phyloP scores from a whole-genome alignment of 306 rosid genomes.

The Oemleria cerasiformis region DNA sequence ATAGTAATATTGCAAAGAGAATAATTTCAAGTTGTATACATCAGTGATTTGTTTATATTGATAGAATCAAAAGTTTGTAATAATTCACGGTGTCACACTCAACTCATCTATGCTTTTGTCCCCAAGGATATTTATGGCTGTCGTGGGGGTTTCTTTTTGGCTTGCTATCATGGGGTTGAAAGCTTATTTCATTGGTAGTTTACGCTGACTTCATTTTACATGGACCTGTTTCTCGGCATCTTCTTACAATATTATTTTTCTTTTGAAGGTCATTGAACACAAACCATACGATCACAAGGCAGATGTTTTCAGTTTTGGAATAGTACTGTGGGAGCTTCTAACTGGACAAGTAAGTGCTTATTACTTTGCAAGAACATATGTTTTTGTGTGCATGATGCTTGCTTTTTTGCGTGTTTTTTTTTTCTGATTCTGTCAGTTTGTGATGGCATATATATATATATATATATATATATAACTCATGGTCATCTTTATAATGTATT shows the following conservation, averaged over 20 bases:
- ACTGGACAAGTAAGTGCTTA: slow-evolving; percentile 75
- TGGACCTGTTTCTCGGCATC: slow-evolving; percentile 12
- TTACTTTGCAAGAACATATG: not conserved
- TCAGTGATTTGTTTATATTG: not conserved
- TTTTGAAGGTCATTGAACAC: slow-evolving; percentile 91
- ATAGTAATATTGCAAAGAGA: not conserved
- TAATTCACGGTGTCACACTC: not conserved
- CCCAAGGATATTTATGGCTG: not conserved
- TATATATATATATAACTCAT: slow-evolving; percentile 15
- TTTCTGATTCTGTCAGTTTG: slow-evolving; percentile 8
- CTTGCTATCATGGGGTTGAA: not conserved
- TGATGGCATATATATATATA: slow-evolving; percentile 5
- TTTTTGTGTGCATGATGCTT: not conserved
- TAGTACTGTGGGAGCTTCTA: slow-evolving; percentile 94
- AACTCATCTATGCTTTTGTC: not conserved
- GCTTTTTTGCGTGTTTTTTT: not conserved
- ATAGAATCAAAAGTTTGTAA: not conserved
- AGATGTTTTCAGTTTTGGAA: slow-evolving; percentile 94
- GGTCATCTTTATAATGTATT: slow-evolving; percentile 25
- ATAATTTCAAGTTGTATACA: not conserved
- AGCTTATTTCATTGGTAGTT: not conserved
- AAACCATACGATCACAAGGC: slow-evolving; percentile 97
- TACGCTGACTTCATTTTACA: not conserved
- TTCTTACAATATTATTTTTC: slow-evolving; percentile 8
- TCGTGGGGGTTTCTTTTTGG: not conserved